These are phyloP conservation scores for Jamesozyma hellenica DNA, from an alignment of 805 yeast species.

Conservation along the genomic window DNA sequence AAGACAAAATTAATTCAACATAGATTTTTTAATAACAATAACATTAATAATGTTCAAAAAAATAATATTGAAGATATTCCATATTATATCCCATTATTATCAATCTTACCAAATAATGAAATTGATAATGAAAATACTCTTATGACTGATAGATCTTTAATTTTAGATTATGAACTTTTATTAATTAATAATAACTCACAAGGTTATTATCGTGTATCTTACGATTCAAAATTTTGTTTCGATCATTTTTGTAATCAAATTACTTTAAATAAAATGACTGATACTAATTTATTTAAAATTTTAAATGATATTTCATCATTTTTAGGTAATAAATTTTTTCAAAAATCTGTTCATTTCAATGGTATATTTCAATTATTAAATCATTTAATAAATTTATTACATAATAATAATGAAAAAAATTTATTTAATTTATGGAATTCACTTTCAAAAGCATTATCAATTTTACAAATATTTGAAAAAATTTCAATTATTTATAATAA, in stretches of 20 bases:
- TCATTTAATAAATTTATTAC: no score
- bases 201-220: constrained; percentile 42
- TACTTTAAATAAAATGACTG: constrained; percentile 15
- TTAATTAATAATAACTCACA: constrained; percentile 19
- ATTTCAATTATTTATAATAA: constrained; percentile 7
- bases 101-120: constrained; percentile 11
- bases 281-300: constrained; percentile 24
- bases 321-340: constrained; percentile 24
- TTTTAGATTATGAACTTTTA: constrained; percentile 11
- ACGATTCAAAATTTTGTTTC: constrained; percentile 27
- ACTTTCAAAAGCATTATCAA: constrained; percentile 21
- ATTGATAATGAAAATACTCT: constrained; percentile 15
- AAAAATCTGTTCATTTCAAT: constrained; percentile 18
- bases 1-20: constrained; percentile 32
- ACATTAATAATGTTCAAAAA: constrained; percentile 11
- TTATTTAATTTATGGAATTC: constrained; percentile 17
- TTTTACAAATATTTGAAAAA: constrained; percentile 16
- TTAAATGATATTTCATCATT: constrained; percentile 28
- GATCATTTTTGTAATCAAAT: constrained; percentile 17
- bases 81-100: constrained; percentile 49
- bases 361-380: constrained; percentile 24
- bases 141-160: constrained; percentile 23
- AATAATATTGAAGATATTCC: constrained; percentile 45
- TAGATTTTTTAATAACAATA: constrained; percentile 22
- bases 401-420: no score